phyloP scores from a whole-genome alignment of 352 stramenopile species.

The Pythium apleroticum region DNA sequence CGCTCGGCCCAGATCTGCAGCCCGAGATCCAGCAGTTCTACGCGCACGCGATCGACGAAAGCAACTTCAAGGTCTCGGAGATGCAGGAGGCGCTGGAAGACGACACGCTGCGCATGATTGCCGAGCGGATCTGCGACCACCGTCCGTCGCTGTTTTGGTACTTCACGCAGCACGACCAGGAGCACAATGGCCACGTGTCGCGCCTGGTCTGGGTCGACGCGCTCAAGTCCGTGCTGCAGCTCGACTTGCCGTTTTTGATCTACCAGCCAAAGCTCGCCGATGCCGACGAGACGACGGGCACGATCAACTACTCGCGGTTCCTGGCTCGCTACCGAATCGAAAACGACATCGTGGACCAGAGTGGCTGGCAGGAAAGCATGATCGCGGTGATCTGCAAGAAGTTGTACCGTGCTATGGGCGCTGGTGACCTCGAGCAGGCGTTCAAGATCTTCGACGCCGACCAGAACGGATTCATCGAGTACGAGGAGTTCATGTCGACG shows the following conservation, averaged over 20 bases:
- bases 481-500: slow-evolving; percentile 91
- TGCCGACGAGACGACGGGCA: slow-evolving; percentile 66
- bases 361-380: slow-evolving; percentile 89
- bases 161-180: slow-evolving; percentile 92
- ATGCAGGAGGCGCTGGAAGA: slow-evolving; percentile 85
- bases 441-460: slow-evolving; percentile 93
- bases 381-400: slow-evolving; percentile 92
- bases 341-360: slow-evolving; percentile 84
- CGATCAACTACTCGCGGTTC: slow-evolving; percentile 94
- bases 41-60: slow-evolving; percentile 83
- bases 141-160: slow-evolving; percentile 93
- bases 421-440: slow-evolving; percentile 83
- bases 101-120: slow-evolving; percentile 92
- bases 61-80: slow-evolving; percentile 68
- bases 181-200: slow-evolving; percentile 82
- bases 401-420: slow-evolving; percentile 90
- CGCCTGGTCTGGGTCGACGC: slow-evolving; percentile 90
- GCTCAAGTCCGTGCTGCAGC: slow-evolving; percentile 88
- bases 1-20: slow-evolving; percentile 87
- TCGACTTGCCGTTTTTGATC: slow-evolving; percentile 90
- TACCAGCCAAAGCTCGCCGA: slow-evolving; percentile 90
- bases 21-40: slow-evolving; percentile 95
- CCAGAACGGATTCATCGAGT: slow-evolving; percentile 90
- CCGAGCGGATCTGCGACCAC: slow-evolving; percentile 91
- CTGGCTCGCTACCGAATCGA: slow-evolving; percentile 92